Percentiles rank a stretch among this genome's conserved stretches.
Evolutionary conservation across 2,329 filamentous ascomycete species (phyloP).

Genomic region (Aspergillus tubingensis): DNA sequence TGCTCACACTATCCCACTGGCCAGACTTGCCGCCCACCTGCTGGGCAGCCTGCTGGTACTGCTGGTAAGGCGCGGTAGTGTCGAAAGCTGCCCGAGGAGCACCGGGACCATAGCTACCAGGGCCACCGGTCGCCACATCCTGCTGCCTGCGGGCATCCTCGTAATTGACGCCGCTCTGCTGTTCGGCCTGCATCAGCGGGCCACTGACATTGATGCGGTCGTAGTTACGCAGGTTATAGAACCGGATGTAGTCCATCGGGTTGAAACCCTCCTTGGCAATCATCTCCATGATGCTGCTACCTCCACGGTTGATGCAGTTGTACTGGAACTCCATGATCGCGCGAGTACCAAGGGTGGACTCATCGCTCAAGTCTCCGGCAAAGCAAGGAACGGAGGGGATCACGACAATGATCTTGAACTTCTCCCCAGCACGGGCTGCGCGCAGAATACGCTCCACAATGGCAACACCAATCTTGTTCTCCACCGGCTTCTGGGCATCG

Average conservation of each 20-base stretch:
- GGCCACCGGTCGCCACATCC: conserved; percentile 49
- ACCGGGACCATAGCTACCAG: conserved; percentile 45
- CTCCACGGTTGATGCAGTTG: conserved; percentile 90
- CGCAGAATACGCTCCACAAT: conserved; percentile 88
- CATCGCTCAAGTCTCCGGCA: conserved; percentile 81
- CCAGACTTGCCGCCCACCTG: conserved; percentile 51
- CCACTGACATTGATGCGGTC: conserved; percentile 72
- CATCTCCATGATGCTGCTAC: conserved; percentile 84
- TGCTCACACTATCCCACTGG: conserved; percentile 74
- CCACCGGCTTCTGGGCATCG: conserved; percentile 77
- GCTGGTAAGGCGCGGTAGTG: conserved; percentile 56
- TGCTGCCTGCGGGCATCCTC: conserved; percentile 48
- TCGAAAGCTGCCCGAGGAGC: conserved; percentile 38
- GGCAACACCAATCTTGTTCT: conserved; percentile 85
- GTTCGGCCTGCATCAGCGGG: conserved; percentile 40
- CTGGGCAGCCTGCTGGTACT: conserved; percentile 71
- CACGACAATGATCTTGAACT: conserved; percentile 85
- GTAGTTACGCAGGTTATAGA: conserved; percentile 93
- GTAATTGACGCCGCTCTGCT: conserved; percentile 47
- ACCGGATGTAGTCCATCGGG: conserved; percentile 79
- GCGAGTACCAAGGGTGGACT: conserved; percentile 80
- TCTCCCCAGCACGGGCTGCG: conserved; percentile 77
- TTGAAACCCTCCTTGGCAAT: conserved; percentile 75
- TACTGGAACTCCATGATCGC: conserved; percentile 99
- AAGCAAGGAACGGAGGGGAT: conserved; percentile 94